Percentiles rank a stretch among this genome's conserved stretches.
phyloP scores from a whole-genome alignment of 768 basidiomycete species.

The Paxillus ammoniavirescens region DNA sequence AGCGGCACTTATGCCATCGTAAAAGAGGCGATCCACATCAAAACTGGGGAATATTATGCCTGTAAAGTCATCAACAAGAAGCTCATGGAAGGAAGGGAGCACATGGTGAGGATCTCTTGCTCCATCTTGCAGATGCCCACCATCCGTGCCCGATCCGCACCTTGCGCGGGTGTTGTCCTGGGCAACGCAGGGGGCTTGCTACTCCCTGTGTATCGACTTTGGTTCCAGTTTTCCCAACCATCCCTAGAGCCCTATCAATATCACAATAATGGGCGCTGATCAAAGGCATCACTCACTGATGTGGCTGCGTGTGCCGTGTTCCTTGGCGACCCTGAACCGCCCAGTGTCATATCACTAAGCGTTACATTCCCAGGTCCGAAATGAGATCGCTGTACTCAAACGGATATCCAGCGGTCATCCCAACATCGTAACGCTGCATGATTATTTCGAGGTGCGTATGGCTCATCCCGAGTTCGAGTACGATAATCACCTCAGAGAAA shows the following conservation, averaged over 20 bases:
- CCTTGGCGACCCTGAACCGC: conserved; percentile 15
- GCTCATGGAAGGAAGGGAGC: conserved; percentile 95
- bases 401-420: conserved; percentile 84
- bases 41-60: conserved; percentile 91
- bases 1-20: conserved; percentile 96
- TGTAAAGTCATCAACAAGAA: conserved; percentile 99
- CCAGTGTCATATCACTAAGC: conserved; percentile 6
- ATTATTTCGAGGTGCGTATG: conserved; percentile 85
- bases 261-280: conserved; percentile 12
- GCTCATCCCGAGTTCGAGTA: neutral
- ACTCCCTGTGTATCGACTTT: conserved; percentile 1
- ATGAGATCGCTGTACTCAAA: conserved; percentile 96
- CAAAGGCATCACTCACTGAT: conserved; percentile 1
- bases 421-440: conserved; percentile 92
- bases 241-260: conserved; percentile 8
- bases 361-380: conserved; percentile 66
- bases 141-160: neutral
- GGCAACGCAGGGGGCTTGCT: neutral
- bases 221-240: neutral
- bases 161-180: conserved; percentile 3
- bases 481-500: neutral
- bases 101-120: conserved; percentile 68
- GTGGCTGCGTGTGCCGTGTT: neutral
- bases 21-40: conserved; percentile 93
- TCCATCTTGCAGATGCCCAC: conserved; percentile 7